These are phyloP conservation scores for Odontarrhena argentea DNA, from an alignment of 345 rosid species.

Conservation along the genomic window DNA sequence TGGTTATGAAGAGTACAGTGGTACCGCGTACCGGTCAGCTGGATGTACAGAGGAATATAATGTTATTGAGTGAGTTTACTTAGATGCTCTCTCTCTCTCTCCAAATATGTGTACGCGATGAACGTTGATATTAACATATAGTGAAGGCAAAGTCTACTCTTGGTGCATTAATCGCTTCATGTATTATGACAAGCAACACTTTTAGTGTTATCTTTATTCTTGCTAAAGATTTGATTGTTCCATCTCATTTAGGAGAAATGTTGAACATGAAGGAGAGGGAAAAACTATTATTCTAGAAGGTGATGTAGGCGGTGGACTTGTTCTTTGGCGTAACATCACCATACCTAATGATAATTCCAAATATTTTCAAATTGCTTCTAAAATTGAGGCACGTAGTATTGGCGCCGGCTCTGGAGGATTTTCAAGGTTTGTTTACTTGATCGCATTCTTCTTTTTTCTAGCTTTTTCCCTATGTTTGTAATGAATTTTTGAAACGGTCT, in stretches of 20 bases:
- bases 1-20: constrained; percentile 92
- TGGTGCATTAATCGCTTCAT: too few relatives aligned
- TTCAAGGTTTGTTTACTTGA: constrained; percentile 92
- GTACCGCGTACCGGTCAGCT: constrained; percentile 82
- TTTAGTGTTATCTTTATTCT: background rate
- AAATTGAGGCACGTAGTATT: constrained; percentile 65
- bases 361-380: constrained; percentile 60
- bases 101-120: background rate
- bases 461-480: background rate
- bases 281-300: constrained; percentile 70
- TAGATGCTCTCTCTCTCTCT: background rate
- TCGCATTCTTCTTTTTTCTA: constrained; percentile 18
- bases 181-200: background rate
- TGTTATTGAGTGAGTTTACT: constrained; percentile 63
- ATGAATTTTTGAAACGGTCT: background rate
- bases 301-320: constrained; percentile 80
- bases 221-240: constrained; percentile 16
- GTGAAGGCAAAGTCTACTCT: background rate
- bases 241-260: constrained; percentile 59
- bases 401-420: constrained; percentile 96
- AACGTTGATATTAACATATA: background rate
- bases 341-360: constrained; percentile 53
- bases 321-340: constrained; percentile 55
- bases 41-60: constrained; percentile 85
- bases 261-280: constrained; percentile 76